These are phyloP conservation scores for Eucalyptus tenuipes DNA, from an alignment of 345 rosid genomes.

Conservation along the genomic window DNA sequence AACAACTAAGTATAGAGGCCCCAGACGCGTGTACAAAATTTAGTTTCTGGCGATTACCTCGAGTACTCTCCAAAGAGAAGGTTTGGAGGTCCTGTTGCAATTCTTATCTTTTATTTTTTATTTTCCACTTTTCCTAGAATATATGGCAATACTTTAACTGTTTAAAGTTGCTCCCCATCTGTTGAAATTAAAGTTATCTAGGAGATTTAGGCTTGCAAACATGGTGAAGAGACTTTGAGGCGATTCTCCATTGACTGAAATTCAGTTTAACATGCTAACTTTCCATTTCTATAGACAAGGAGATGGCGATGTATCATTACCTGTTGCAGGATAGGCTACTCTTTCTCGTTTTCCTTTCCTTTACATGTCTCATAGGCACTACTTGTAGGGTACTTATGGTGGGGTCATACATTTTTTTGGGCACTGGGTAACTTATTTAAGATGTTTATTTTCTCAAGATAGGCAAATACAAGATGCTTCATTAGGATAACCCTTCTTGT, in stretches of 20 bases:
- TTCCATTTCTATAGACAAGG: not conserved
- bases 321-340: not conserved
- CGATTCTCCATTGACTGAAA: not conserved
- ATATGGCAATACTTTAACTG: not conserved
- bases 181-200: not conserved
- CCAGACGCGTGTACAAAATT: not conserved
- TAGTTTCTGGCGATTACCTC: not conserved
- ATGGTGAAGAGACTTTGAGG: not conserved
- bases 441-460: not conserved
- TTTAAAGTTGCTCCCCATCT: not conserved
- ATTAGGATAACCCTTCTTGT: not conserved
- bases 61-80: not conserved
- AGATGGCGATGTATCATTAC: not conserved
- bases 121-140: not conserved
- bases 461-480: not conserved
- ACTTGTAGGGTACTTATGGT: not conserved
- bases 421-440: not conserved
- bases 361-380: not conserved
- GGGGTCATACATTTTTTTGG: not conserved
- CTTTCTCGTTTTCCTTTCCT: not conserved
- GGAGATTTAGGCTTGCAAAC: not conserved
- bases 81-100: not conserved
- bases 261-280: not conserved
- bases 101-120: not conserved
- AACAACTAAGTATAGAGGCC: not conserved